Evolutionary conservation across 1,139 yeast species (phyloP).

Genomic region (Geotrichum bryndzae): DNA sequence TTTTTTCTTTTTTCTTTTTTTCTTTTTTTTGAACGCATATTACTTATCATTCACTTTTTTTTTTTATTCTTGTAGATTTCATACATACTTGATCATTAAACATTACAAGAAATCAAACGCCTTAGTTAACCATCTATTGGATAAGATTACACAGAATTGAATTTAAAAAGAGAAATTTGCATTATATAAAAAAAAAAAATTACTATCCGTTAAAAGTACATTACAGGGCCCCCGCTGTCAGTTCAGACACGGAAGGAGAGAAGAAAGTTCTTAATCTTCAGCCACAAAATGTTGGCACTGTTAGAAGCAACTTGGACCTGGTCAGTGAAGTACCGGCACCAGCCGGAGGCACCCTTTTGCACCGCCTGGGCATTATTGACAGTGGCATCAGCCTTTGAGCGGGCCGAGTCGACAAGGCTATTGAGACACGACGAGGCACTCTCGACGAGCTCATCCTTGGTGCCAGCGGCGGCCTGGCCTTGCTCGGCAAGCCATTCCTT

Average conservation of each 20-base stretch:
- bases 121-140: background rate
- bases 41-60: background rate
- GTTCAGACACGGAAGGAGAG: background rate
- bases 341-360: background rate
- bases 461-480: conserved; percentile 8
- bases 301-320: background rate
- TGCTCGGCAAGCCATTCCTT: conserved; percentile 14
- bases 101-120: background rate
- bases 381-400: conserved; percentile 24
- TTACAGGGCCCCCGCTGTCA: background rate
- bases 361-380: conserved; percentile 32
- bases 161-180: too few species aligned
- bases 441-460: conserved; percentile 9
- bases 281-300: conserved; percentile 6
- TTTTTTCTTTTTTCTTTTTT: background rate
- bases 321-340: background rate
- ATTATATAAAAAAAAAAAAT: too few species aligned
- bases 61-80: background rate
- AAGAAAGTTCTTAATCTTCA: background rate
- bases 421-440: conserved; percentile 1
- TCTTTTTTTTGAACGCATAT: background rate
- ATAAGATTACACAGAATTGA: too few species aligned
- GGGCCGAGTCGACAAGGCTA: background rate
- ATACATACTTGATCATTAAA: too few species aligned
- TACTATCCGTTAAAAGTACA: background rate